phyloP scores from a whole-genome alignment of 1,284 basidiomycete genomes.

The Vanrija pseudolonga region DNA sequence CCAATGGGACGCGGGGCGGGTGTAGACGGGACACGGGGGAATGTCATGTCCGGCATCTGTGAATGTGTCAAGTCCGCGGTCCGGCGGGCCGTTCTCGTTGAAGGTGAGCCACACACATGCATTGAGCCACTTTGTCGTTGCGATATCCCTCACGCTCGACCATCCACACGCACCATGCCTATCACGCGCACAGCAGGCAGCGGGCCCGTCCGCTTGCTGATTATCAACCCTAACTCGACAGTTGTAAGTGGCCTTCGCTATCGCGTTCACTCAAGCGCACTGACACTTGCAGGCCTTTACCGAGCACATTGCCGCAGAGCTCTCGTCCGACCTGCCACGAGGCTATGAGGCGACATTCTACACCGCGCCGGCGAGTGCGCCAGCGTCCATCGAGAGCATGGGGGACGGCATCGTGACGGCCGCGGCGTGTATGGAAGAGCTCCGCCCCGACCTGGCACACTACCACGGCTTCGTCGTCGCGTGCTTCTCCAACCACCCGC shows the following conservation, averaged over 20 bases:
- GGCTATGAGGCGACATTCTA: conserved; percentile 38
- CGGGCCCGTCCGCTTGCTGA: conserved; percentile 36
- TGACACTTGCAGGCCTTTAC: conserved; percentile 17
- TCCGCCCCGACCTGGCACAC: conserved; percentile 10
- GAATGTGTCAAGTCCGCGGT: too few species aligned
- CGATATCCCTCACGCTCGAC: too few species aligned
- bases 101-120: too few species aligned
- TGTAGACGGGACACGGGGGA: too few species aligned
- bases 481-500: conserved; percentile 56
- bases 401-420: conserved; percentile 50
- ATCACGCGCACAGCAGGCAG: not conserved
- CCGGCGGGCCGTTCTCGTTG: too few species aligned
- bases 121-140: too few species aligned
- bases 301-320: conserved; percentile 4
- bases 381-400: conserved; percentile 52
- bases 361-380: conserved; percentile 50
- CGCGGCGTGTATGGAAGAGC: conserved; percentile 37
- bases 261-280: not conserved
- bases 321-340: conserved; percentile 13
- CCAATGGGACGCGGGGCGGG: too few species aligned
- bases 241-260: conserved; percentile 12
- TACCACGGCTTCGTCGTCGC: conserved; percentile 50
- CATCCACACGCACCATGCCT: not conserved
- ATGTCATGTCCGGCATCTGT: too few species aligned
- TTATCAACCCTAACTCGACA: conserved; percentile 58